These are phyloP conservation scores for Thalia dealbata DNA, from an alignment of 176 grass and related monocot genomes.

Conservation along the genomic window DNA sequence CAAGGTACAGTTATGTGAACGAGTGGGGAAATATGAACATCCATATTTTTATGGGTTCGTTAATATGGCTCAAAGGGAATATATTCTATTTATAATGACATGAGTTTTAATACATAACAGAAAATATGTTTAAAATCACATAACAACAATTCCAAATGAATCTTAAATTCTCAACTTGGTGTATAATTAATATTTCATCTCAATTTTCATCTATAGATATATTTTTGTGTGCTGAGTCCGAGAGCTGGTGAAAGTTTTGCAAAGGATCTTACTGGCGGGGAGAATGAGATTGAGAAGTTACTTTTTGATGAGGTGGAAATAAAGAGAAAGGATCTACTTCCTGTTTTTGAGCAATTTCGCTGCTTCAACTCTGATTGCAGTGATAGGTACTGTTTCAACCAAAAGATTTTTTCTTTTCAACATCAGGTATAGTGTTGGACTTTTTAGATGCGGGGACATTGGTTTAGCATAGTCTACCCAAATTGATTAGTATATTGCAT, in stretches of 20 bases:
- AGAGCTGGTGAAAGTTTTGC: slow-evolving; percentile 25
- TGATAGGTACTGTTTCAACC: slow-evolving; percentile 47
- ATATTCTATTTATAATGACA: no score
- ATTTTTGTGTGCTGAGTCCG: slow-evolving; percentile 68
- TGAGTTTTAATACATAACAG: no score
- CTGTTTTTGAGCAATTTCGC: slow-evolving; percentile 89
- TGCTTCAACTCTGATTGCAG: slow-evolving; percentile 47
- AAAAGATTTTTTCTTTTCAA: no score
- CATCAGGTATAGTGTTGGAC: no score
- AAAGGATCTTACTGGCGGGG: slow-evolving; percentile 35
- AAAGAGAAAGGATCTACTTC: slow-evolving; percentile 65
- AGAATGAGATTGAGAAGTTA: slow-evolving; percentile 88
- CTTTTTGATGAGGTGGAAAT: slow-evolving; percentile 70
- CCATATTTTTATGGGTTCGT: no score
- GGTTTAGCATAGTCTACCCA: neutral
- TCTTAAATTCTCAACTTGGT: slow-evolving; percentile 19
- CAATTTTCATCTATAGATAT: slow-evolving; percentile 58
- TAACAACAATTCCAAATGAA: neutral
- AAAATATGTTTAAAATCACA: no score
- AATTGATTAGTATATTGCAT: no score
- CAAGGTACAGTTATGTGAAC: no score
- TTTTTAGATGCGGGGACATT: neutral
- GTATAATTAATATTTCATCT: slow-evolving; percentile 6
- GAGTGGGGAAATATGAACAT: no score
- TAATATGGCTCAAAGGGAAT: no score